These are phyloP conservation scores for Xylariaceae sp. DNA, from an alignment of 2,329 filamentous ascomycete genomes.

Conservation along the genomic window DNA sequence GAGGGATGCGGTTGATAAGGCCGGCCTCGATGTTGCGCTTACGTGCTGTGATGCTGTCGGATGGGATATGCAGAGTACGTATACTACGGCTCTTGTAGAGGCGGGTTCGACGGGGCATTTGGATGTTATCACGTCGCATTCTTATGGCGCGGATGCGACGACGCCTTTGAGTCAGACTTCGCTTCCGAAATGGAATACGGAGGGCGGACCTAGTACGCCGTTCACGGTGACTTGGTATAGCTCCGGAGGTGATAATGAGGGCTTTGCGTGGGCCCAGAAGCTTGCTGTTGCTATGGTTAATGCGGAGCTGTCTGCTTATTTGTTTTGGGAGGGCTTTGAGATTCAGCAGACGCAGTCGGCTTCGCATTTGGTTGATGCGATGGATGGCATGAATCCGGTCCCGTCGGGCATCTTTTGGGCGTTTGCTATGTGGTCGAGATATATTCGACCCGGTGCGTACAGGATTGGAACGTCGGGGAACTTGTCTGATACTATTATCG, in stretches of 20 bases:
- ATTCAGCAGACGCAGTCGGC: conserved; percentile 24
- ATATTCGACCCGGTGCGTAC: conserved; percentile 15
- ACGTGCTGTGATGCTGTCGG: conserved; percentile 23
- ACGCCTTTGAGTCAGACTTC: conserved; percentile 13
- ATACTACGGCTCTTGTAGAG: conserved; percentile 2
- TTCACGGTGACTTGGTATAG: conserved; percentile 36
- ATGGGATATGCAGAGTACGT: conserved; percentile 11
- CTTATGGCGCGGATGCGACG: conserved; percentile 18
- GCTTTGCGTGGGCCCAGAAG: conserved; percentile 22
- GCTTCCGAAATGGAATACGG: conserved; percentile 41
- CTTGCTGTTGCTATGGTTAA: conserved; percentile 39
- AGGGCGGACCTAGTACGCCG: conserved; percentile 34
- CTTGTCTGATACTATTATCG: not conserved
- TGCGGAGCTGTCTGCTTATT: conserved; percentile 39
- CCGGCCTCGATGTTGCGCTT: conserved; percentile 27
- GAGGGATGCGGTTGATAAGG: conserved; percentile 26
- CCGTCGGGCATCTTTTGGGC: conserved; percentile 22
- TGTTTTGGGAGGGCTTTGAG: conserved; percentile 43
- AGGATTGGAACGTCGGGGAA: conserved; percentile 9
- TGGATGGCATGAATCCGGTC: conserved; percentile 16
- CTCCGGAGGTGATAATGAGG: conserved; percentile 36
- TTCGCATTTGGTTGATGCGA: conserved; percentile 24
- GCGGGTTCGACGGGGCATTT: conserved; percentile 27
- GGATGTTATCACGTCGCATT: conserved; percentile 37
- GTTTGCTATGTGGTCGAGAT: conserved; percentile 20